phyloP scores from a whole-genome alignment of 2,329 filamentous ascomycete genomes.

The Westerdykella ornata region DNA sequence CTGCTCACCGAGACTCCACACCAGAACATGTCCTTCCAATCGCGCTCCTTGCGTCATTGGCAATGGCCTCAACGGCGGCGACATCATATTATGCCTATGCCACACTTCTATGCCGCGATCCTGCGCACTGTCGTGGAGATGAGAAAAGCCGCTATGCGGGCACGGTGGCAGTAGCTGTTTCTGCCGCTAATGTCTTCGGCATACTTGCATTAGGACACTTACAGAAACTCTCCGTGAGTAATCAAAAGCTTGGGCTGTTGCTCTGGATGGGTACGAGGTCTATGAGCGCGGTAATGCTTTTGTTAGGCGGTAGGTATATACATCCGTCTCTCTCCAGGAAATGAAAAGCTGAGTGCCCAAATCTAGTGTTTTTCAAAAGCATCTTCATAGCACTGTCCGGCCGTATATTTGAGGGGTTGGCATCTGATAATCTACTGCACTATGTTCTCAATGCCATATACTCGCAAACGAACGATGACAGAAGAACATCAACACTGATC shows the following conservation, averaged over 20 bases:
- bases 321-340: background rate
- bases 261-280: conserved; percentile 8
- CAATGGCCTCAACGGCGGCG: conserved; percentile 8
- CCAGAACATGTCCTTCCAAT: conserved; percentile 5
- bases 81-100: conserved; percentile 8
- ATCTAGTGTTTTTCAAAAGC: conserved; percentile 1
- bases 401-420: conserved; percentile 9
- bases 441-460: background rate
- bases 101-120: conserved; percentile 6
- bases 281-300: conserved; percentile 8
- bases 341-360: background rate
- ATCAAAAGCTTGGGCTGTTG: conserved; percentile 3
- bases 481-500: conserved; percentile 1
- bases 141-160: conserved; percentile 6
- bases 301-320: conserved; percentile 5
- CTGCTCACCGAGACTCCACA: too few relatives aligned
- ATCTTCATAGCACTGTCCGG: conserved; percentile 5
- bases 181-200: conserved; percentile 6
- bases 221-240: conserved; percentile 1
- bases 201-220: conserved; percentile 1
- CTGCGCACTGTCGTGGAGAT: conserved; percentile 4
- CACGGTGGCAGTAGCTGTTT: conserved; percentile 2
- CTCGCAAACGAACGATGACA: background rate
- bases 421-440: conserved; percentile 10
- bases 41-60: conserved; percentile 5